Evolutionary conservation across 2,329 filamentous ascomycete species (phyloP).

Genomic region (Bipolaris gigantea): DNA sequence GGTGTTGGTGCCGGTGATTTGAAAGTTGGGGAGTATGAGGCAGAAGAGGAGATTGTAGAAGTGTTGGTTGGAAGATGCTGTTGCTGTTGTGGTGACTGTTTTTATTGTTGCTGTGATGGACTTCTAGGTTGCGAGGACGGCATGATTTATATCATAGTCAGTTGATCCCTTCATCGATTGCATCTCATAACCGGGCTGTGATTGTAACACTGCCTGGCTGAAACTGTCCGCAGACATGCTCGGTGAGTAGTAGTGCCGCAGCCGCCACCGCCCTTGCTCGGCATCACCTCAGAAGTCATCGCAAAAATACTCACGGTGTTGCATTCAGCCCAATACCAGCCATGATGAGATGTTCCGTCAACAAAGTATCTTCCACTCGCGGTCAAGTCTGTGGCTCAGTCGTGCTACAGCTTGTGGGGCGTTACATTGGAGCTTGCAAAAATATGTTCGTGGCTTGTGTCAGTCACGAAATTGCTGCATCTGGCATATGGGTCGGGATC

Average conservation of each 20-base stretch:
- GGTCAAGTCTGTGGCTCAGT: conserved; percentile 5
- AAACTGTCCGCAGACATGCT: conserved; percentile 5
- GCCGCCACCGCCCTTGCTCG: conserved; percentile 5
- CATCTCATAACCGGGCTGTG: background rate
- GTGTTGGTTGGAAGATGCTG: background rate
- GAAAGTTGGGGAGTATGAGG: conserved; percentile 3
- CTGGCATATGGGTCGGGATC: background rate
- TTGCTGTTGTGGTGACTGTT: background rate
- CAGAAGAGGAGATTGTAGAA: background rate
- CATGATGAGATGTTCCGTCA: background rate
- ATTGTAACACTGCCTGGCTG: background rate
- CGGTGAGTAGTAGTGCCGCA: background rate
- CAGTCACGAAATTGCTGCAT: background rate
- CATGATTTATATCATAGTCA: conserved; percentile 2
- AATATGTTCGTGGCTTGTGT: background rate
- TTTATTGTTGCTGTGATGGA: conserved; percentile 1
- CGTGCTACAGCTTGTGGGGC: background rate
- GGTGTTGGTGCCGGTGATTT: background rate
- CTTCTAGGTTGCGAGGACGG: background rate
- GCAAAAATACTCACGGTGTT: background rate
- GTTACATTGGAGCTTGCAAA: conserved; percentile 2
- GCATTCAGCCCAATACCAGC: background rate
- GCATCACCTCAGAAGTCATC: background rate
- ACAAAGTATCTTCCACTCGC: background rate
- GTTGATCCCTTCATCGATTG: background rate